phyloP scores from a whole-genome alignment of 2,329 filamentous ascomycete species.

The Capronia coronata region DNA sequence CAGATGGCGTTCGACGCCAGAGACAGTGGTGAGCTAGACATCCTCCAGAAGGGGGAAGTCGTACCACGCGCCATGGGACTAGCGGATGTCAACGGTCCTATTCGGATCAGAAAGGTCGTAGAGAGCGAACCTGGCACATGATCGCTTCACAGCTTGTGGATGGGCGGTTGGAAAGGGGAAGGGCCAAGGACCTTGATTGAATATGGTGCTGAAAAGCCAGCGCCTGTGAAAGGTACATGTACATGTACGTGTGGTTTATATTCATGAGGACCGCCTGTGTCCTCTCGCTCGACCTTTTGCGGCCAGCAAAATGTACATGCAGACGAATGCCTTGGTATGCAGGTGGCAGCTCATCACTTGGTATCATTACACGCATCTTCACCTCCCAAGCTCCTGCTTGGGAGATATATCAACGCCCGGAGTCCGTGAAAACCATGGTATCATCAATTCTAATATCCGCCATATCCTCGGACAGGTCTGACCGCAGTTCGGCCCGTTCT shows the following conservation, averaged over 20 bases:
- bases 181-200: no score
- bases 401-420: background rate
- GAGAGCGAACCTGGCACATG: no score
- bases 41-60: constrained; percentile 45
- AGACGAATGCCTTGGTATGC: background rate
- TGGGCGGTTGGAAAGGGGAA: no score
- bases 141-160: no score
- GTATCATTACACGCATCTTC: background rate
- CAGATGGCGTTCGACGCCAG: constrained; percentile 40
- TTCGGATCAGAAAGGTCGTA: constrained; percentile 31
- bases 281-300: background rate
- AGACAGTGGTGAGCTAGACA: constrained; percentile 40
- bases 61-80: constrained; percentile 28
- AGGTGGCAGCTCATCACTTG: background rate
- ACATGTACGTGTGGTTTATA: background rate
- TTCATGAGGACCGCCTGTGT: background rate
- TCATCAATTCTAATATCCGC: constrained; percentile 13
- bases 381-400: background rate
- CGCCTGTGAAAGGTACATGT: no score
- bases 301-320: constrained; percentile 1
- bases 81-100: constrained; percentile 42
- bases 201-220: no score
- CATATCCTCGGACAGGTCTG: constrained; percentile 18
- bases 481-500: constrained; percentile 21
- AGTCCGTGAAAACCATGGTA: background rate